Base-by-base conservation (phyloP, 495 filamentous ascomycete genomes). In the Aspergillus steynii region DNA sequence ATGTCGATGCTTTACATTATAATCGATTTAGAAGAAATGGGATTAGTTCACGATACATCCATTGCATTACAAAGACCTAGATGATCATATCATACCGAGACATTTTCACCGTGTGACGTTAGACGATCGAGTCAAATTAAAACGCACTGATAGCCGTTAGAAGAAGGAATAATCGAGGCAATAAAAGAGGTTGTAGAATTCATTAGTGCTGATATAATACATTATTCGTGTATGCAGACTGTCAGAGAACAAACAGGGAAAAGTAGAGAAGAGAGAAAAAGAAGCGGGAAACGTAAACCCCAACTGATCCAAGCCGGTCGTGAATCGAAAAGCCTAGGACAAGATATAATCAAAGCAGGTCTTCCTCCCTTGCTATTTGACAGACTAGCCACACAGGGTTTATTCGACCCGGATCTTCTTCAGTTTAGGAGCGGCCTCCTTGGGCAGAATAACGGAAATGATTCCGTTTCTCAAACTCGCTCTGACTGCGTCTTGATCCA, bases 401-500 rank as follows among this genome's bases (percentile, higher is more conserved):
- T 81, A 90, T 63, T 86, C 74, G 60, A 90, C 79, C 27, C 75
- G 73, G 58, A 90, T 85, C 72, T 79, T 85, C 71, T 79, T 82
- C 26, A 73, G 60, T 60, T 74, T 67, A 26, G 73, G 76, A 57
- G 82, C 82, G 65, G 82, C 75, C 31, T 85, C 80, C 83, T 97
- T 97, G 7, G 93, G 93, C 20, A 96, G 87, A 5, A 86, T 63
- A 29, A 95, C 76, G 50, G 70, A 85, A 56, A 94, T 74, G 62
- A 95, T 84, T 8, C 91, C 91, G 69, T 94, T 85, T 76, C 87
- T 89, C 67, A 94, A 69, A 54, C 74, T 84, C 12, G 93, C 94
- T 63, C 79, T 88, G 58, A 96, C 92, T 14, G 61, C 71, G 50
- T 97, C 89, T 64, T 91, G 86, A 71, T 97, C 86, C 37, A 97